Conservation (phyloP, 345 rosid genomes). For the Syzygium aqueum region DNA sequence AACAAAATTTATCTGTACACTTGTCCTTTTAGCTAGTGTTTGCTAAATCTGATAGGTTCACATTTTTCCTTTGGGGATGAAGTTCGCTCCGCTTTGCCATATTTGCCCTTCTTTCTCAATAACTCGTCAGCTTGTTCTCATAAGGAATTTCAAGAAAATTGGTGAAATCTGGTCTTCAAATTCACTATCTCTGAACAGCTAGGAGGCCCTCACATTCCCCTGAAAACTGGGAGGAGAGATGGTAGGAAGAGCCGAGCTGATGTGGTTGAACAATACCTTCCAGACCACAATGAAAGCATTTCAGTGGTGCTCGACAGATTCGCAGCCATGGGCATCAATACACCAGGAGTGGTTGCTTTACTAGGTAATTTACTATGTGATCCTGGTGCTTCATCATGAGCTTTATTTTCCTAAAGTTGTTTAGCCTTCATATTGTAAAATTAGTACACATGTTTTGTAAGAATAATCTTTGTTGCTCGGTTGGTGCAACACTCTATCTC, state of each 20-base stretch:
- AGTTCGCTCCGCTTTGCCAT: not conserved
- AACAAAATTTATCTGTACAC: not conserved
- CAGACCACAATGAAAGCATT: constrained; percentile 91
- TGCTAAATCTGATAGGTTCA: not conserved
- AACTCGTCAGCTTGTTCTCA: not conserved
- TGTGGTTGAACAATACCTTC: constrained; percentile 63
- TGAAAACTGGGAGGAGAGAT: constrained; percentile 91
- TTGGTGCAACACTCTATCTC: not conserved
- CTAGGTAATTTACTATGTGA: constrained; percentile 23
- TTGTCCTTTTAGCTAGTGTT: not conserved
- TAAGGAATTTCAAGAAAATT: not conserved
- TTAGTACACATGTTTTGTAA: not conserved
- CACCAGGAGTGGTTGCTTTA: constrained; percentile 75
- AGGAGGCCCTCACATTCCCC: constrained; percentile 86
- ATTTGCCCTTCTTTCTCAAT: not conserved
- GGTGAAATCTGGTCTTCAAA: not conserved
- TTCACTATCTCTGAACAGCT: constrained; percentile 28
- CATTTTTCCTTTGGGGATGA: not conserved
- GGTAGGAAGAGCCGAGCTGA: constrained; percentile 85
- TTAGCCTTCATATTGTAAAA: not conserved
- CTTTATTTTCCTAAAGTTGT: not conserved
- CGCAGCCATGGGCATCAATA: constrained; percentile 62
- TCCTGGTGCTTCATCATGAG: not conserved
- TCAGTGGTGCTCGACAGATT: constrained; percentile 81
- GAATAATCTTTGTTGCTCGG: not conserved